These are phyloP conservation scores for Capronia americana DNA, from an alignment of 2,329 filamentous ascomycete species.

Conservation along the genomic window DNA sequence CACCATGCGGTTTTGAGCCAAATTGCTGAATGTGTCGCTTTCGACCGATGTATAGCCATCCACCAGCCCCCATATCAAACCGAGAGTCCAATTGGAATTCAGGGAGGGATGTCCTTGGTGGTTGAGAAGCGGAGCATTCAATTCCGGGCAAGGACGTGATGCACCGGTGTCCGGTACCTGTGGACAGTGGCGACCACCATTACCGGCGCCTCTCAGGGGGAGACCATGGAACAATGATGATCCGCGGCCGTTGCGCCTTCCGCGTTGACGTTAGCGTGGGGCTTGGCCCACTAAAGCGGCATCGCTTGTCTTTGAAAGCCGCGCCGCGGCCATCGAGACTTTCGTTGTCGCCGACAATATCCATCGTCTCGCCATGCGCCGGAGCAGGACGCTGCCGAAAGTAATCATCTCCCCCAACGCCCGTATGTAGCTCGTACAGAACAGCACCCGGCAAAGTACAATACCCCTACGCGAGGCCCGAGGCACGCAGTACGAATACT, in stretches of 20 bases:
- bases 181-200: neutral
- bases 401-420: too few species aligned
- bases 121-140: neutral
- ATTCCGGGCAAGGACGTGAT: neutral
- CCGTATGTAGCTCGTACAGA: neutral
- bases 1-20: neutral
- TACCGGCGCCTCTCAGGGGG: neutral
- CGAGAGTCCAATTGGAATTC: neutral
- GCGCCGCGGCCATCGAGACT: too few species aligned
- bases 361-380: too few species aligned
- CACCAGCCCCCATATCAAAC: neutral
- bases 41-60: neutral
- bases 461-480: neutral
- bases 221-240: neutral
- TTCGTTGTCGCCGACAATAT: too few species aligned
- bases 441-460: neutral
- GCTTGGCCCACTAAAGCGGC: too few species aligned
- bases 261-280: too few species aligned
- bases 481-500: neutral
- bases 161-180: neutral
- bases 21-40: neutral
- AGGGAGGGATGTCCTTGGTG: neutral
- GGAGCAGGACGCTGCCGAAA: too few species aligned
- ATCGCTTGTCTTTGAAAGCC: too few species aligned
- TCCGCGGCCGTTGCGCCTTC: too few species aligned